Percentiles rank a stretch among this genome's conserved stretches.
Conservation (phyloP, 78 protist genomes). For the Andalucia godoyi region DNA sequence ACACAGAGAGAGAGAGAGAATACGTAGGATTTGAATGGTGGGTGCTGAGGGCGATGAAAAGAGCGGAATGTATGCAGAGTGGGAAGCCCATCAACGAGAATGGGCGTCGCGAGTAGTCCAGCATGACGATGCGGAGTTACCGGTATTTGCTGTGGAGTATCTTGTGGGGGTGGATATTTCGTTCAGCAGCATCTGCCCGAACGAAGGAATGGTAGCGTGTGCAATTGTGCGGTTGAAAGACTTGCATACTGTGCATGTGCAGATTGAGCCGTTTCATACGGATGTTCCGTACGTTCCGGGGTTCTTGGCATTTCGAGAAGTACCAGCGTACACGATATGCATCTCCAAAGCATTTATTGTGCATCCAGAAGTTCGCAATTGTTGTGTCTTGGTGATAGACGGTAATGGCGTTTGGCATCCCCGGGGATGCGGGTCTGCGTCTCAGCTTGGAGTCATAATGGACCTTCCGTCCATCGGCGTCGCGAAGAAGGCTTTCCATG, state of each 20-base stretch:
- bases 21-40: too few relatives aligned
- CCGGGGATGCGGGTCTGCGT: conserved; percentile 46
- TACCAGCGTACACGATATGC: conserved; percentile 31
- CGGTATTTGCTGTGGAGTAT: too few relatives aligned
- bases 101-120: too few relatives aligned
- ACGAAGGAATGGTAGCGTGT: conserved; percentile 50
- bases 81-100: too few relatives aligned
- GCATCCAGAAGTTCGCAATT: conserved; percentile 43
- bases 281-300: conserved; percentile 59
- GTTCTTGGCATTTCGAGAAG: conserved; percentile 68
- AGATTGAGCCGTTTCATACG: conserved; percentile 24
- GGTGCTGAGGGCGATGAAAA: too few relatives aligned
- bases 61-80: too few relatives aligned
- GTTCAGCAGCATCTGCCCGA: conserved; percentile 33
- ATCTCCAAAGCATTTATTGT: conserved; percentile 10
- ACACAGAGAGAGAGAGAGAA: too few relatives aligned
- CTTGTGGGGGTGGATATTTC: conserved; percentile 56
- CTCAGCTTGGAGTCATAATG: conserved; percentile 42
- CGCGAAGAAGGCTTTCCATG: conserved; percentile 38
- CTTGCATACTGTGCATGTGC: background rate
- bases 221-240: conserved; percentile 30
- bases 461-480: conserved; percentile 64
- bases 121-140: too few relatives aligned
- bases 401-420: conserved; percentile 68
- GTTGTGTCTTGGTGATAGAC: conserved; percentile 41